Evolutionary conservation across 371 early-diverging fungal genomes (phyloP).

Genomic region (Mucor saturninus): DNA sequence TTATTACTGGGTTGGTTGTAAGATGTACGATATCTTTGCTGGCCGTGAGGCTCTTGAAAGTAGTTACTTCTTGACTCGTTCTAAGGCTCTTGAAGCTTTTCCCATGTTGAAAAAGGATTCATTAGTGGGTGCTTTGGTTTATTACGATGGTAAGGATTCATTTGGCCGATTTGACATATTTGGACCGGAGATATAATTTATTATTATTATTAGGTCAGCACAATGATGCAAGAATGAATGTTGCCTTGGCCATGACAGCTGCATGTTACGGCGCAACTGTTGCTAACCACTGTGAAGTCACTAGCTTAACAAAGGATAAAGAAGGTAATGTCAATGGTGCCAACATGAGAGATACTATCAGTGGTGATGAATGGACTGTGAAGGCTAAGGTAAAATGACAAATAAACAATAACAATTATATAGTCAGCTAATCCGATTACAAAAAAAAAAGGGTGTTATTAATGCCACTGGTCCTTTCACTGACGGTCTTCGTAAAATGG

Average conservation of each 20-base stretch:
- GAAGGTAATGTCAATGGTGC: constrained; percentile 79
- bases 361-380: constrained; percentile 89
- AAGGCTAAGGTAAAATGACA: constrained; percentile 71
- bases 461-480: constrained; percentile 76
- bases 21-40: constrained; percentile 95
- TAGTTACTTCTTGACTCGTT: constrained; percentile 86
- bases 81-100: constrained; percentile 91
- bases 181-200: constrained; percentile 6
- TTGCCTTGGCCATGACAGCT: constrained; percentile 95
- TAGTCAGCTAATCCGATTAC: neutral
- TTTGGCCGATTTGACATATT: neutral
- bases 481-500: constrained; percentile 90
- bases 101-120: constrained; percentile 93
- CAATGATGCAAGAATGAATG: constrained; percentile 98
- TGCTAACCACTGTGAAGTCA: constrained; percentile 96
- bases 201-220: constrained; percentile 74
- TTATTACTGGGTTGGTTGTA: constrained; percentile 97
- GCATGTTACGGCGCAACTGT: constrained; percentile 93
- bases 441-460: constrained; percentile 77
- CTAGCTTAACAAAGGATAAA: constrained; percentile 78
- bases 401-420: neutral
- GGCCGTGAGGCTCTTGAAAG: constrained; percentile 88
- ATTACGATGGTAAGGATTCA: constrained; percentile 88
- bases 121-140: constrained; percentile 95
- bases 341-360: constrained; percentile 82